Evolutionary conservation across 1,284 basidiomycete genomes (phyloP).

Genomic region (Laetiporus sulphureus): DNA sequence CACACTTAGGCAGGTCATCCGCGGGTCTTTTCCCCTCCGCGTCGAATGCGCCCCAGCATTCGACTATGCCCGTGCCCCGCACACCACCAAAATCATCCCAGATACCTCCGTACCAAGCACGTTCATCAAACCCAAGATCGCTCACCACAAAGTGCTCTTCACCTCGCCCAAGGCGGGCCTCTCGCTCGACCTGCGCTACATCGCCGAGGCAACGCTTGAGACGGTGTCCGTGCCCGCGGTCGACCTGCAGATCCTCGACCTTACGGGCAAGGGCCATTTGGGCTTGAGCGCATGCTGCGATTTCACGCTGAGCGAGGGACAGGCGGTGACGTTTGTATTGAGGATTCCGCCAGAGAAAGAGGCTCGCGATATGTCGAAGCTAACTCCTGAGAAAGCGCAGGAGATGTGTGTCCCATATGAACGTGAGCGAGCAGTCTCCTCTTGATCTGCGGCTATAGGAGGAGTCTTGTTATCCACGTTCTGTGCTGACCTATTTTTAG

Average conservation of each 20-base stretch:
- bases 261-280: conserved; percentile 59
- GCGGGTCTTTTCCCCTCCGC: conserved; percentile 68
- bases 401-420: conserved; percentile 43
- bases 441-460: too few relatives aligned
- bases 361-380: conserved; percentile 18
- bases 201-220: conserved; percentile 49
- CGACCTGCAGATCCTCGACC: conserved; percentile 52
- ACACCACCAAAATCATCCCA: conserved; percentile 52
- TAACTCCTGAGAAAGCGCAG: conserved; percentile 33
- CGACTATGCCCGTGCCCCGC: conserved; percentile 78
- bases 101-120: conserved; percentile 15
- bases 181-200: conserved; percentile 70
- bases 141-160: conserved; percentile 66
- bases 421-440: too few relatives aligned
- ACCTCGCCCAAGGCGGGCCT: conserved; percentile 43
- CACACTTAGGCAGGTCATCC: conserved; percentile 46
- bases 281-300: conserved; percentile 48
- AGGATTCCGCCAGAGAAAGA: conserved; percentile 46
- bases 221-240: conserved; percentile 45
- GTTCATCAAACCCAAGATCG: conserved; percentile 7
- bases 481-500: conserved; percentile 19
- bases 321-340: conserved; percentile 80
- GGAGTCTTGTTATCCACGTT: too few relatives aligned
- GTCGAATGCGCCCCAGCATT: conserved; percentile 91
- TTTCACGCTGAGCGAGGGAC: conserved; percentile 71